Evolutionary conservation across 495 filamentous ascomycete genomes (phyloP).

Genomic region (Hypoxylon rickii): DNA sequence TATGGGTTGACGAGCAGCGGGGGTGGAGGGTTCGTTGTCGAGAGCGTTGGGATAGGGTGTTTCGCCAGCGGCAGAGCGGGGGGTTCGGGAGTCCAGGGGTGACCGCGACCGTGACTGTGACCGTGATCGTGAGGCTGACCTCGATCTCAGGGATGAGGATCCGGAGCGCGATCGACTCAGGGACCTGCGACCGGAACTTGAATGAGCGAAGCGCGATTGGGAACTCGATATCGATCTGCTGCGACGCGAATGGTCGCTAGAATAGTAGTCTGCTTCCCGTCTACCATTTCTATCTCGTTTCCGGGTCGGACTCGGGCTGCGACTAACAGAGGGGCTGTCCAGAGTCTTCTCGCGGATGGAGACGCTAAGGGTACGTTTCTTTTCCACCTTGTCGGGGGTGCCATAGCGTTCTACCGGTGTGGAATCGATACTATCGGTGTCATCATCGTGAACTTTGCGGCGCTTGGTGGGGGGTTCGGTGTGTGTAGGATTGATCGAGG

Average conservation of each 20-base stretch:
- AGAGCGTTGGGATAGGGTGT: constrained; percentile 9
- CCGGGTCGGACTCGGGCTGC: constrained; percentile 34
- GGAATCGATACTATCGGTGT: constrained; percentile 37
- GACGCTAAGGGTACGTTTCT: constrained; percentile 36
- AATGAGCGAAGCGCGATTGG: constrained; percentile 42
- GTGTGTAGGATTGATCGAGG: constrained; percentile 24
- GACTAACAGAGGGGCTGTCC: constrained; percentile 38
- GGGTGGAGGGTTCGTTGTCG: constrained; percentile 12
- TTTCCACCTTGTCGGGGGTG: constrained; percentile 32
- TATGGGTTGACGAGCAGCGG: constrained; percentile 26
- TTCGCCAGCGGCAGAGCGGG: constrained; percentile 35
- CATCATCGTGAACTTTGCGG: constrained; percentile 56
- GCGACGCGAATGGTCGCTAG: constrained; percentile 38
- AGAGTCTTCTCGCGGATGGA: constrained; percentile 47
- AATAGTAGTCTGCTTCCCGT: constrained; percentile 42
- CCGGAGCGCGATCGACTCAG: constrained; percentile 47
- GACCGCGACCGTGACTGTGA: constrained; percentile 36
- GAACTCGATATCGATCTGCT: constrained; percentile 35
- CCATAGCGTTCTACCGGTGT: constrained; percentile 39
- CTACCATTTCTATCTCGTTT: constrained; percentile 18
- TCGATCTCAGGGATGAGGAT: constrained; percentile 37
- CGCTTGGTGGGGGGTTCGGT: constrained; percentile 56
- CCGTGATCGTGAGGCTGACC: constrained; percentile 13
- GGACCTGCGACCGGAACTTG: constrained; percentile 40
- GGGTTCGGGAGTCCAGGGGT: constrained; percentile 20